These are phyloP conservation scores for Calonectria fujianensis DNA, from an alignment of 2,329 filamentous ascomycete species.

Conservation along the genomic window DNA sequence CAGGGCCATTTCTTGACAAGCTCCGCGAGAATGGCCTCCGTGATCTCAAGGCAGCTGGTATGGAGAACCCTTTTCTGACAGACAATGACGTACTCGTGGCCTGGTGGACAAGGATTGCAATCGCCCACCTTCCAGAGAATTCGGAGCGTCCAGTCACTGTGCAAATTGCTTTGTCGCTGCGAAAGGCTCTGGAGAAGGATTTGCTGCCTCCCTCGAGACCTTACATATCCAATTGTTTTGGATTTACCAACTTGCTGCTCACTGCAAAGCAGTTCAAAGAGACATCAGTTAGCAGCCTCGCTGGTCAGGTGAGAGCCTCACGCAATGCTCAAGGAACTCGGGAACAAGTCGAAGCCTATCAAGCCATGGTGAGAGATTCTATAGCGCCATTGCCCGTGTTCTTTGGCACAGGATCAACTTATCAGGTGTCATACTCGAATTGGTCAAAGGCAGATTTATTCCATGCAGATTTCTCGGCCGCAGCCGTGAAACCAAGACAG, in stretches of 20 bases:
- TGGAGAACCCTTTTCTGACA: conserved; percentile 35
- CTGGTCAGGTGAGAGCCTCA: neutral
- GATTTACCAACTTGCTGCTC: conserved; percentile 26
- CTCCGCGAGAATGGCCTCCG: conserved; percentile 16
- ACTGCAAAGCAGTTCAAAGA: conserved; percentile 19
- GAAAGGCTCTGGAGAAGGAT: conserved; percentile 25
- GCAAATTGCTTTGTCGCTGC: conserved; percentile 30
- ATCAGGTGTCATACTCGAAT: conserved; percentile 31
- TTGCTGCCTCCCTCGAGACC: conserved; percentile 18
- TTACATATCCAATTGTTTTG: conserved; percentile 31
- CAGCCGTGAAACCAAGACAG: conserved; percentile 4
- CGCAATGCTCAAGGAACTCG: conserved; percentile 35
- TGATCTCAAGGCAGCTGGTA: conserved; percentile 18
- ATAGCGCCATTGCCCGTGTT: conserved; percentile 27
- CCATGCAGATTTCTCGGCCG: conserved; percentile 25
- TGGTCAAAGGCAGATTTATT: conserved; percentile 29
- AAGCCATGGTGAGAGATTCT: conserved; percentile 38
- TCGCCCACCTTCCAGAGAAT: conserved; percentile 13
- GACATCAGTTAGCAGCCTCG: neutral
- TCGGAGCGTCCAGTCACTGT: conserved; percentile 21
- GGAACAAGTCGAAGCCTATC: conserved; percentile 38
- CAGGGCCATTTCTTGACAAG: conserved; percentile 17
- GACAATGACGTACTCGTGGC: conserved; percentile 41
- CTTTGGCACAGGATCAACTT: conserved; percentile 21
- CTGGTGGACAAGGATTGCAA: conserved; percentile 40